Conservation (phyloP, 2,329 filamentous ascomycete genomes). For the Hypoxylon sp. region DNA sequence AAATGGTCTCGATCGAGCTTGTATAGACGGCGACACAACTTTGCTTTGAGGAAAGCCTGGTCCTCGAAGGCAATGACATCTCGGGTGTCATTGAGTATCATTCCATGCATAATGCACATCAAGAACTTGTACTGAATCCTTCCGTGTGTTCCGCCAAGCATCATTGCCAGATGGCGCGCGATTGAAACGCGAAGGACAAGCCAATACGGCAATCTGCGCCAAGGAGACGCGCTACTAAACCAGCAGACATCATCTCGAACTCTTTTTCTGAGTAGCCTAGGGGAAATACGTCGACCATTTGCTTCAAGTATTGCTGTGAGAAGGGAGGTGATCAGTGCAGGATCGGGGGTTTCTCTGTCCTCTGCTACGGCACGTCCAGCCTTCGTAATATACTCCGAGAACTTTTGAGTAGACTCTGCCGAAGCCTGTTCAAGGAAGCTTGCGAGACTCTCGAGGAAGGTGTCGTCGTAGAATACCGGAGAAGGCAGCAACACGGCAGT, state of each 20-base stretch:
- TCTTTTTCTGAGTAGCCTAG: constrained; percentile 65
- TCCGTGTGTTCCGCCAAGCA: constrained; percentile 59
- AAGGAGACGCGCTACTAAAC: constrained; percentile 64
- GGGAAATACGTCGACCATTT: constrained; percentile 60
- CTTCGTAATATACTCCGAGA: constrained; percentile 67
- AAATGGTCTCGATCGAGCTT: constrained; percentile 66
- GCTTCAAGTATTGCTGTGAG: constrained; percentile 71
- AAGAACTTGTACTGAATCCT: constrained; percentile 70
- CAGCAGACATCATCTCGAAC: constrained; percentile 74
- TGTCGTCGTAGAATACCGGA: constrained; percentile 54
- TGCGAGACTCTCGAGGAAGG: constrained; percentile 64
- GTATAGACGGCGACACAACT: constrained; percentile 69
- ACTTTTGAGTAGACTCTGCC: constrained; percentile 65
- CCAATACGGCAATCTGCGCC: constrained; percentile 74
- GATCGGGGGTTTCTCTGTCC: constrained; percentile 68
- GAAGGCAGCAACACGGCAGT: constrained; percentile 60
- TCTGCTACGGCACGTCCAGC: constrained; percentile 65
- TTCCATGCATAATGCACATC: constrained; percentile 62
- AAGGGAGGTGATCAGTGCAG: constrained; percentile 69
- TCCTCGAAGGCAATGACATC: constrained; percentile 55
- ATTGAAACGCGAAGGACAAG: constrained; percentile 71
- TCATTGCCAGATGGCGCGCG: constrained; percentile 64
- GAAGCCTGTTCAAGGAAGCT: constrained; percentile 69
- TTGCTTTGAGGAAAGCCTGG: constrained; percentile 61
- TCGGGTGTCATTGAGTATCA: constrained; percentile 60